Evolutionary conservation across 2,329 filamentous ascomycete genomes (phyloP).

Genomic region (Fusarium buharicum): DNA sequence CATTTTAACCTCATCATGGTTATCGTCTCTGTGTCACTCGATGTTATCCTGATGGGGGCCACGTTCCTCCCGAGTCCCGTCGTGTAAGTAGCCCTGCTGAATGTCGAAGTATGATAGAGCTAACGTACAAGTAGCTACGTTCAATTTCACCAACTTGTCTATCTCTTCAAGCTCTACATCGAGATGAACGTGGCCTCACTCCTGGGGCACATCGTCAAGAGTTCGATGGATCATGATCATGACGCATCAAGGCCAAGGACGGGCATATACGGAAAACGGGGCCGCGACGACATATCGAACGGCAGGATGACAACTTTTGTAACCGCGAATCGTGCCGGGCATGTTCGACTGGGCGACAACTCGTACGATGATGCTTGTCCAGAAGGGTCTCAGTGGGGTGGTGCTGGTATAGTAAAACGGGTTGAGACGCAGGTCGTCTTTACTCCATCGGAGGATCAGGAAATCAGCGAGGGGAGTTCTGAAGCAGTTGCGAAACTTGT

Average conservation of each 20-base stretch:
- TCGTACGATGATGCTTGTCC: neutral
- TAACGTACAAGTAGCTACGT: slow-evolving; percentile 21
- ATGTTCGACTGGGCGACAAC: slow-evolving; percentile 22
- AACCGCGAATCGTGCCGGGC: slow-evolving; percentile 19
- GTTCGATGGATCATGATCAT: slow-evolving; percentile 3
- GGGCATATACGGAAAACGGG: neutral
- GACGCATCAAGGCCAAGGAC: neutral
- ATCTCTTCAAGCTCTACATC: slow-evolving; percentile 34
- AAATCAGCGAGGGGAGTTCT: no score
- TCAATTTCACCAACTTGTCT: slow-evolving; percentile 32
- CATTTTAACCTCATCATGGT: slow-evolving; percentile 31
- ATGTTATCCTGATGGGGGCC: slow-evolving; percentile 32
- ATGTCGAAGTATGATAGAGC: neutral
- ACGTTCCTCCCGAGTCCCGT: slow-evolving; percentile 31
- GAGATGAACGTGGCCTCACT: slow-evolving; percentile 28
- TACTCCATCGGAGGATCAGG: neutral
- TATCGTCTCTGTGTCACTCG: slow-evolving; percentile 24
- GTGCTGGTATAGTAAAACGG: slow-evolving; percentile 24
- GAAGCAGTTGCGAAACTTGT: no score
- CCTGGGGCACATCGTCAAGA: slow-evolving; percentile 31
- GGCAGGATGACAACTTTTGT: slow-evolving; percentile 28
- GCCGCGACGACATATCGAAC: slow-evolving; percentile 8
- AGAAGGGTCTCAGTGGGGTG: slow-evolving; percentile 7
- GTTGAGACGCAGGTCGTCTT: slow-evolving; percentile 28
- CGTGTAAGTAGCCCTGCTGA: slow-evolving; percentile 6